Conservation (phyloP, 371 early-diverging fungal species). For the Syncephalastrum sp. region DNA sequence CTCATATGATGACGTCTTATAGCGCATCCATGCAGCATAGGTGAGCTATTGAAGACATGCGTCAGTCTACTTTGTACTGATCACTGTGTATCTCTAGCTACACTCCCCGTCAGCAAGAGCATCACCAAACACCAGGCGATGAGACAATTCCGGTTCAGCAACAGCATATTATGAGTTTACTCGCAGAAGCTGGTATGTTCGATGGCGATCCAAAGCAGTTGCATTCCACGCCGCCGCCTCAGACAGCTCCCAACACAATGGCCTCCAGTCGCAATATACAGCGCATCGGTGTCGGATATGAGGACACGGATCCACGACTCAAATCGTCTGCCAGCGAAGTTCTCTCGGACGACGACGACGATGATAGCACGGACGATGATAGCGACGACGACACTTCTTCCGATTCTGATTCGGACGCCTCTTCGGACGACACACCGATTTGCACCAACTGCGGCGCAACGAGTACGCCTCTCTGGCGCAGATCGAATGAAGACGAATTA, state of each 20-base stretch:
- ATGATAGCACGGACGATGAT: slow-evolving; percentile 3
- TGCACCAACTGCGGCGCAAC: slow-evolving; percentile 86
- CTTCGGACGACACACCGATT: slow-evolving; percentile 18
- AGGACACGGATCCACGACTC: too few relatives aligned
- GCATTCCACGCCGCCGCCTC: slow-evolving; percentile 1
- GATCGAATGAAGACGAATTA: slow-evolving; percentile 71
- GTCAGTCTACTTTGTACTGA: too few relatives aligned
- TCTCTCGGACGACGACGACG: slow-evolving; percentile 4
- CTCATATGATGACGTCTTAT: too few relatives aligned
- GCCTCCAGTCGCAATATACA: too few relatives aligned
- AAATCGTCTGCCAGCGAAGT: too few relatives aligned
- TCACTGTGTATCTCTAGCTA: too few relatives aligned
- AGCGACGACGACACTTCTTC: slow-evolving; percentile 6
- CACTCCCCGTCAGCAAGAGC: too few relatives aligned
- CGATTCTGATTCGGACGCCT: slow-evolving; percentile 7
- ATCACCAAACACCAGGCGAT: too few relatives aligned
- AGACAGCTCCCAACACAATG: neutral
- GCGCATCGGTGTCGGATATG: too few relatives aligned
- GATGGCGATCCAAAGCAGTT: slow-evolving; percentile 11
- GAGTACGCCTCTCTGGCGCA: slow-evolving; percentile 90
- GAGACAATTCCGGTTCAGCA: too few relatives aligned
- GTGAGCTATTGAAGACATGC: too few relatives aligned
- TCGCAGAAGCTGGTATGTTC: slow-evolving; percentile 17
- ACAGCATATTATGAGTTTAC: slow-evolving; percentile 9
- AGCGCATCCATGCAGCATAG: too few relatives aligned